Evolutionary conservation across 768 basidiomycete genomes (phyloP).

Genomic region (Coprinellus aureogranulatus): DNA sequence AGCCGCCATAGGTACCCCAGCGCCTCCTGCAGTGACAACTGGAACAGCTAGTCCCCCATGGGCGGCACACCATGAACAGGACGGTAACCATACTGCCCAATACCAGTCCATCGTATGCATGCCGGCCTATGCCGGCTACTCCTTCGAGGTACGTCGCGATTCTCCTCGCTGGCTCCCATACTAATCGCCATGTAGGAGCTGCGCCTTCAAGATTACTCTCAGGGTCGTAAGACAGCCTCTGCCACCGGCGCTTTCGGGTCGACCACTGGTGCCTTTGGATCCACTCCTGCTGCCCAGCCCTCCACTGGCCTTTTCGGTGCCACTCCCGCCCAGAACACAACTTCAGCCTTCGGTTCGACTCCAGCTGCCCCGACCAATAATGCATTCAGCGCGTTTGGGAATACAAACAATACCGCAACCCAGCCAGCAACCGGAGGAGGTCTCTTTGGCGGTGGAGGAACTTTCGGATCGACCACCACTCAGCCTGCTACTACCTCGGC

Average conservation of each 20-base stretch:
- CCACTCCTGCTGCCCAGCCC: conserved; percentile 29
- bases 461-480: conserved; percentile 21
- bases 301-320: conserved; percentile 45
- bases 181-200: conserved; percentile 51
- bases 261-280: conserved; percentile 42
- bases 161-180: conserved; percentile 9
- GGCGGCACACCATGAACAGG: conserved; percentile 61
- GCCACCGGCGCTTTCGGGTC: conserved; percentile 52
- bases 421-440: conserved; percentile 24
- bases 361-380: conserved; percentile 27
- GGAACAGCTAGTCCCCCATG: conserved; percentile 72
- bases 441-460: conserved; percentile 35
- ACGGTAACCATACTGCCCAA: conserved; percentile 53
- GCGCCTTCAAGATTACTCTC: conserved; percentile 71
- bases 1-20: conserved; percentile 2
- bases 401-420: conserved; percentile 3
- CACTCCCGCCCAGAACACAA: conserved; percentile 32
- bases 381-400: conserved; percentile 35
- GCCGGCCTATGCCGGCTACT: conserved; percentile 73
- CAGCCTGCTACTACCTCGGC: conserved; percentile 11
- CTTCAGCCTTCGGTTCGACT: conserved; percentile 35
- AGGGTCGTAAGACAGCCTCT: conserved; percentile 66
- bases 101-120: conserved; percentile 84
- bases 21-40: conserved; percentile 44
- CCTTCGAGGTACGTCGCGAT: conserved; percentile 59